Conservation (phyloP, 768 basidiomycete genomes). For the Panaeolus cyanescens region DNA sequence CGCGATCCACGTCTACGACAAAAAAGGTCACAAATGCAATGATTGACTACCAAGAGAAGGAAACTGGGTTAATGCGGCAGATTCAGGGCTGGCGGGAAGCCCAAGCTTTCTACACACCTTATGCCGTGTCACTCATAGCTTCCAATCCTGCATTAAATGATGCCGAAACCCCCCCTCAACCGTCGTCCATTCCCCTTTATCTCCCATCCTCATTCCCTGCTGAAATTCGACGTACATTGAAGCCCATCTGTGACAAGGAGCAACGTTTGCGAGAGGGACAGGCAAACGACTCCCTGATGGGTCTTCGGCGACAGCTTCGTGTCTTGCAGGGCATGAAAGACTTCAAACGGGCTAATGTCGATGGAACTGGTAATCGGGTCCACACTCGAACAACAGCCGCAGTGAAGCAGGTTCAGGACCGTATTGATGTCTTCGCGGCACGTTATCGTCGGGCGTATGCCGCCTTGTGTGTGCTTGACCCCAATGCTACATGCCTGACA, state of each 20-base stretch:
- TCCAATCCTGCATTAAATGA: neutral
- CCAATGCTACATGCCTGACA: conserved; percentile 13
- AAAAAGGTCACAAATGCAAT: no score
- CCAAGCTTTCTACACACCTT: conserved; percentile 13
- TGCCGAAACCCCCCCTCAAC: neutral
- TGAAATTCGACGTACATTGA: neutral
- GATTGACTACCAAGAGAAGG: conserved; percentile 15
- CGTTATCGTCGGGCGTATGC: conserved; percentile 12
- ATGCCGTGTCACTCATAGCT: conserved; percentile 2
- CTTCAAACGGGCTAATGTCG: conserved; percentile 24
- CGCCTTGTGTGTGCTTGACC: conserved; percentile 13
- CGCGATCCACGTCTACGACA: neutral
- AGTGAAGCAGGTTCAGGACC: conserved; percentile 11
- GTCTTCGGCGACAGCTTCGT: no score
- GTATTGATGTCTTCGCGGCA: conserved; percentile 7
- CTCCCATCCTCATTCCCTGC: conserved; percentile 9
- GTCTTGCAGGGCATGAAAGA: conserved; percentile 15
- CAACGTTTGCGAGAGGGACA: conserved; percentile 15
- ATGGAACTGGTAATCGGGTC: conserved; percentile 17
- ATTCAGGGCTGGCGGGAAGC: conserved; percentile 10
- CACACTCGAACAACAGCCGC: conserved; percentile 17
- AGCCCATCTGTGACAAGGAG: conserved; percentile 9
- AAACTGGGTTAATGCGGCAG: neutral
- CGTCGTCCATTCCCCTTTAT: neutral
- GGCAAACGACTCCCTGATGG: conserved; percentile 19